Conservation (phyloP, 2,329 filamentous ascomycete species). For the Chalaropsis ovoidea region DNA sequence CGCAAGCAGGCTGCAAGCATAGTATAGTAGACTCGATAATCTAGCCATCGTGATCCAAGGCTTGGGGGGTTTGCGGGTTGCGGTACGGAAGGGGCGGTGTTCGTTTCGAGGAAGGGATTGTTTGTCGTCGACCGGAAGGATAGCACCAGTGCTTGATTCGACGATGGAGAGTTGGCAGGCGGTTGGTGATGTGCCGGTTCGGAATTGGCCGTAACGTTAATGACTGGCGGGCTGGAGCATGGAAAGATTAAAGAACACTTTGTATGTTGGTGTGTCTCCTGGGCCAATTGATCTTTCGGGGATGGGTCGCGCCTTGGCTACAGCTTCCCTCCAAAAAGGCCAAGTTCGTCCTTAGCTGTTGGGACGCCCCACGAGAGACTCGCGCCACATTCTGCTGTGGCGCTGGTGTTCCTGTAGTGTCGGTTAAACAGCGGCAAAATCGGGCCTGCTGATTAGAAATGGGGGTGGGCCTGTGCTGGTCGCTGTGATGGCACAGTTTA, state of each 20-base stretch:
- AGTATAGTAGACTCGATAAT: conserved; percentile 40
- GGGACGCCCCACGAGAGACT: neutral
- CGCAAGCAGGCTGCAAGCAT: conserved; percentile 48
- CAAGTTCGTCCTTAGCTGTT: conserved; percentile 21
- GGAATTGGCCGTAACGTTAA: neutral
- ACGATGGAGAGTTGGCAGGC: neutral
- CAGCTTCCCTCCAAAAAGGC: conserved; percentile 19
- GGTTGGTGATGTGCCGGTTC: neutral
- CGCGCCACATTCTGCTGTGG: neutral
- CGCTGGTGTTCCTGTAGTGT: neutral
- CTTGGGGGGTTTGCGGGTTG: neutral
- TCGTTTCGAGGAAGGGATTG: neutral
- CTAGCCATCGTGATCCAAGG: conserved; percentile 20
- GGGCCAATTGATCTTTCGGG: neutral
- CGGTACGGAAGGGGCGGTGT: neutral
- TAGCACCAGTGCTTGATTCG: neutral
- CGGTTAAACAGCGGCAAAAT: neutral
- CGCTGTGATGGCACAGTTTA: neutral
- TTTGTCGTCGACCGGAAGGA: neutral
- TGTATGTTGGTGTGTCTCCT: neutral
- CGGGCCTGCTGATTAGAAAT: neutral
- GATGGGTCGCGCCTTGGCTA: conserved; percentile 10
- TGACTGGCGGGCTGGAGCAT: neutral
- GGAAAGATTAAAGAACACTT: conserved; percentile 8
- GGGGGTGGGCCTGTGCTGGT: neutral